Base-by-base conservation (phyloP, 2,329 filamentous ascomycete species). In the Bipolaris sorokiniana region DNA sequence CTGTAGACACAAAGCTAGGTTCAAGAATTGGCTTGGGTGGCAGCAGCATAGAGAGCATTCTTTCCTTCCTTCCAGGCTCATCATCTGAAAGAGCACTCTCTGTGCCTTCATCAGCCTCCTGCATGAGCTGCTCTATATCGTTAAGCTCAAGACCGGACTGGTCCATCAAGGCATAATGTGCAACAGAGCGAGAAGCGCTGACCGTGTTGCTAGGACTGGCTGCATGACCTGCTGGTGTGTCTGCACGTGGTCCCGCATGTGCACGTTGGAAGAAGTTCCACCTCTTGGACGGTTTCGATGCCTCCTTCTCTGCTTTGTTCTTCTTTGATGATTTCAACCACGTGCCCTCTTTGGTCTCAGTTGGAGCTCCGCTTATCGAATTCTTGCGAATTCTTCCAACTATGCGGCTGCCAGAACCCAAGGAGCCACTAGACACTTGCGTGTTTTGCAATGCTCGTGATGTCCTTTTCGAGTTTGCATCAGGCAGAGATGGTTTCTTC, bases 201-300 rank as follows among this genome's bases (percentile, higher is more conserved):
- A 61, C 59, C 51, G 65, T 63, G 23, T 59, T 71, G 22, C 77
- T 72, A 40, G 79, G 78, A n/a, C 54, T 63, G 73, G 78, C 77
- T 50, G 78, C 68, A 50, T 79, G 73, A 7, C 65, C 61, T 15
- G 69, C 66, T 37, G 64, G 63, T 18, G 69, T 54, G 5, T 69
- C 66, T 31, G 76, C 69, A 74, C 78, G 71, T 31, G 77, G 74
- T 10, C 74, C 69, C 5, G 77, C 74, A 13, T 80, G 79, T 7
- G 78, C 77, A 11, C 80, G 73, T 51, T 86, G 84, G 56, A 88
- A 86, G 61, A 88, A 85, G 63, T 85, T 87, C 84, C 84, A 87
- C 71, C 80, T 81, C 59, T 76, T 75, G 20, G 75, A 65, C 16
- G 77, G 68, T 67, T 80, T 81, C 16, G 63, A 54, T 45, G 62